These are phyloP conservation scores for Boletellus ananiceps DNA, from an alignment of 768 basidiomycete genomes.

Conservation along the genomic window DNA sequence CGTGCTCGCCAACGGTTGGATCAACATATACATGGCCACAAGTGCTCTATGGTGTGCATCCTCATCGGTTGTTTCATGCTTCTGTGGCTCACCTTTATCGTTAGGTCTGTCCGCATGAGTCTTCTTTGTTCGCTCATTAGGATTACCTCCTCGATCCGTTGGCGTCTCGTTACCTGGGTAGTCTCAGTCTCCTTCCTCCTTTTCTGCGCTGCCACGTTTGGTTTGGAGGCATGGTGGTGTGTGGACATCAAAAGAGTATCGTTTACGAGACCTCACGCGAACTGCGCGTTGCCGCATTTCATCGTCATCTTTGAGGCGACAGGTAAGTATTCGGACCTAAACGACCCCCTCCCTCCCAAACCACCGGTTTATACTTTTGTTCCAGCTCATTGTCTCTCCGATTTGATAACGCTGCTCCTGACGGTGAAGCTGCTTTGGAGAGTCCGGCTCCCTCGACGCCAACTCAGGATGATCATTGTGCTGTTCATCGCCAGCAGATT, in stretches of 20 bases:
- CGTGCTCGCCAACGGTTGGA: background rate
- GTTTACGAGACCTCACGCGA: background rate
- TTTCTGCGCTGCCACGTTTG: conserved; percentile 1
- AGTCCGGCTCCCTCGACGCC: conserved; percentile 11
- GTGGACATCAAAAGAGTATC: background rate
- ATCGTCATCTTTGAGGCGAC: conserved; percentile 4
- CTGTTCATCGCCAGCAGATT: background rate
- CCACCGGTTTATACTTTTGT: background rate
- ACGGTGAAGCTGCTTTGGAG: conserved; percentile 15
- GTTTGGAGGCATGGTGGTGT: conserved; percentile 12
- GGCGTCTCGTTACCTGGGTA: conserved; percentile 1
- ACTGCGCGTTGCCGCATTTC: background rate
- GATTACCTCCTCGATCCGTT: background rate
- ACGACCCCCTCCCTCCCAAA: too few relatives aligned
- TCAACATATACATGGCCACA: conserved; percentile 10
- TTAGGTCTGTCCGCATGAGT: conserved; percentile 20
- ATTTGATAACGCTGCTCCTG: background rate
- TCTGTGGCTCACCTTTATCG: background rate
- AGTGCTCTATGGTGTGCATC: conserved; percentile 9
- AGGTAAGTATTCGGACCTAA: background rate
- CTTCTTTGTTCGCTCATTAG: conserved; percentile 12
- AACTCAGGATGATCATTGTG: conserved; percentile 6
- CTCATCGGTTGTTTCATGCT: background rate
- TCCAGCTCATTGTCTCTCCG: conserved; percentile 6
- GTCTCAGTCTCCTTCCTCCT: background rate